Conservation (phyloP, 2,329 filamentous ascomycete genomes). For the Eutypa lata region DNA sequence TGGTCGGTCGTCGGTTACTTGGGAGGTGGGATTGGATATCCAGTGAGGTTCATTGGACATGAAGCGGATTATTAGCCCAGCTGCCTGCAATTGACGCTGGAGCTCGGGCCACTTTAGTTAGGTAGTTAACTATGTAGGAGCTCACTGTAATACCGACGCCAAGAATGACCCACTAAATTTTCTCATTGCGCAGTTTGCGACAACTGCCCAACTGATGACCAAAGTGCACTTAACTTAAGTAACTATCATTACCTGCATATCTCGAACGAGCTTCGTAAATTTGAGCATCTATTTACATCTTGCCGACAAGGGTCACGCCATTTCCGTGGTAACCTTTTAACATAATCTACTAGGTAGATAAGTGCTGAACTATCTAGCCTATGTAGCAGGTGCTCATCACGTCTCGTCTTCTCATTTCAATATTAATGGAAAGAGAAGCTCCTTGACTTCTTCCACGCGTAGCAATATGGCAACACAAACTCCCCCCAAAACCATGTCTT, state of each 20-base stretch:
- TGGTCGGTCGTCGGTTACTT: background rate
- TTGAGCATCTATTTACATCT: no score
- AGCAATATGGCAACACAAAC: slow-evolving; percentile 47
- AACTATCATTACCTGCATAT: no score
- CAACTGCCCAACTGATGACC: background rate
- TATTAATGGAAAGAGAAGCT: background rate
- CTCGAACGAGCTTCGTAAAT: no score
- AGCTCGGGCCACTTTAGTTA: background rate
- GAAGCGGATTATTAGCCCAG: background rate
- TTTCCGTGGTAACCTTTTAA: no score
- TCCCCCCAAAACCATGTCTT: slow-evolving; percentile 73
- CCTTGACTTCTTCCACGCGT: background rate
- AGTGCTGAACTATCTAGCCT: no score
- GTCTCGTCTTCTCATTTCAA: background rate
- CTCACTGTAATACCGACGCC: no score
- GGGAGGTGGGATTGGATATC: background rate
- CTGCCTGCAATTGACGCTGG: background rate
- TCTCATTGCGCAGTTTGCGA: background rate
- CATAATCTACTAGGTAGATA: no score
- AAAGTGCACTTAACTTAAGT: no score
- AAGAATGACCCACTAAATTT: slow-evolving; percentile 3
- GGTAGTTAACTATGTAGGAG: no score
- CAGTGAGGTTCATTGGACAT: slow-evolving; percentile 4
- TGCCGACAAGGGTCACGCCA: no score
- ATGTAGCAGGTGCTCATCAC: no score